Conservation (phyloP, 176 grass and related monocot genomes). For the Neostapfia colusana region DNA sequence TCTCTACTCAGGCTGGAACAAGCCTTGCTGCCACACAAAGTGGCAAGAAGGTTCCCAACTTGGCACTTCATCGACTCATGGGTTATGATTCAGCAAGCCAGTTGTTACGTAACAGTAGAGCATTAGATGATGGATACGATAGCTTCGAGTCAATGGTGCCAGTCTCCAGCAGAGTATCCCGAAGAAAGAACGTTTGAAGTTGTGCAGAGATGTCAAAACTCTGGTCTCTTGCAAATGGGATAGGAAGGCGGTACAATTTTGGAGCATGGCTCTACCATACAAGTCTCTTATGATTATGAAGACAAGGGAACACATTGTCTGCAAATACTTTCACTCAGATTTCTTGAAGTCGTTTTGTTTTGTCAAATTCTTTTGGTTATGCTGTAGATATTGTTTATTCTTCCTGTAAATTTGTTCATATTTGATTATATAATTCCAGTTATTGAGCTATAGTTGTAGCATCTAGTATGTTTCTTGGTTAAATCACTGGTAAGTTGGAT, state of each 20-base stretch:
- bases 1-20: conserved; percentile 38
- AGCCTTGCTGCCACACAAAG: conserved; percentile 33
- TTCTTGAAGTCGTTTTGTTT: conserved; percentile 29
- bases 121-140: conserved; percentile 55
- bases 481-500: no score
- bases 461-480: background rate
- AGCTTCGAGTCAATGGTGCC: conserved; percentile 66
- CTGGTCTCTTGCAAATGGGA: background rate
- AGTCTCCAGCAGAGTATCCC: conserved; percentile 48
- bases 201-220: conserved; percentile 5
- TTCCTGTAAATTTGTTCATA: conserved; percentile 53
- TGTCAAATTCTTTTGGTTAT: conserved; percentile 24
- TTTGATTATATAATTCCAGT: conserved; percentile 16
- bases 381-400: conserved; percentile 39
- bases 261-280: background rate
- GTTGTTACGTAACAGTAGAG: conserved; percentile 51
- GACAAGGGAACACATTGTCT: conserved; percentile 9
- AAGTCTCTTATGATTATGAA: conserved; percentile 18
- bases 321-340: conserved; percentile 30
- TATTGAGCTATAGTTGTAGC: background rate
- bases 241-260: conserved; percentile 23
- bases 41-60: conserved; percentile 44
- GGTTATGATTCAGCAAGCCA: conserved; percentile 93
- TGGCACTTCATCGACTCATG: conserved; percentile 79
- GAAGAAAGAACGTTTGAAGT: conserved; percentile 51